A percentile compares a stretch with the other conserved stretches of the same genome.
phyloP scores from a whole-genome alignment of 2,329 filamentous ascomycete genomes.

The Aspergillus sp. region DNA sequence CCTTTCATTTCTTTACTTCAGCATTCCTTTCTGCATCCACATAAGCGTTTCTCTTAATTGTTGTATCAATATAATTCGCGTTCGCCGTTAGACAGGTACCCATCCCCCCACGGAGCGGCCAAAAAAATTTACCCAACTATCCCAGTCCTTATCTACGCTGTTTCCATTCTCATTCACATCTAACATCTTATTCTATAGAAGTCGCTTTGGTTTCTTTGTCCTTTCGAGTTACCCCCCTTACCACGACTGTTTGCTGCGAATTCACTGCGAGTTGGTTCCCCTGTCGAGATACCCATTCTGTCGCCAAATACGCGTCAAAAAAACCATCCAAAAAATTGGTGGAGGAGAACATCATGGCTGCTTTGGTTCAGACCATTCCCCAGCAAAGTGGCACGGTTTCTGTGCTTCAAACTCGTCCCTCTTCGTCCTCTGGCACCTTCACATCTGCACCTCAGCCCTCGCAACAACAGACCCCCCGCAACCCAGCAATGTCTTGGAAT shows the following conservation, averaged over 20 bases:
- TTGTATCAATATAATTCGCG: constrained; percentile 29
- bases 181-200: too few relatives aligned
- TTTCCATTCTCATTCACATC: too few relatives aligned
- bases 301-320: constrained; percentile 9
- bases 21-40: constrained; percentile 18
- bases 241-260: constrained; percentile 1
- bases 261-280: constrained; percentile 3
- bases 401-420: constrained; percentile 70
- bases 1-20: constrained; percentile 19
- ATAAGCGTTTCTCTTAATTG: constrained; percentile 17
- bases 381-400: constrained; percentile 69
- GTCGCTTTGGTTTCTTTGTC: not conserved
- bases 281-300: constrained; percentile 7
- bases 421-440: constrained; percentile 59
- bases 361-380: constrained; percentile 75
- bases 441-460: constrained; percentile 25
- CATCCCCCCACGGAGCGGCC: constrained; percentile 5
- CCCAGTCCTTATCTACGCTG: constrained; percentile 12
- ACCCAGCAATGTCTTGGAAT: constrained; percentile 36
- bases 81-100: constrained; percentile 27
- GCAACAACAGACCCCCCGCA: constrained; percentile 35
- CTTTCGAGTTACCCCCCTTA: not conserved
- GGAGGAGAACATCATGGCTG: constrained; percentile 63
- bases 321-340: constrained; percentile 3
- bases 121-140: too few relatives aligned